These are phyloP conservation scores for Phaffia rhodozyma DNA, from an alignment of 1,284 basidiomycete species.

Conservation along the genomic window DNA sequence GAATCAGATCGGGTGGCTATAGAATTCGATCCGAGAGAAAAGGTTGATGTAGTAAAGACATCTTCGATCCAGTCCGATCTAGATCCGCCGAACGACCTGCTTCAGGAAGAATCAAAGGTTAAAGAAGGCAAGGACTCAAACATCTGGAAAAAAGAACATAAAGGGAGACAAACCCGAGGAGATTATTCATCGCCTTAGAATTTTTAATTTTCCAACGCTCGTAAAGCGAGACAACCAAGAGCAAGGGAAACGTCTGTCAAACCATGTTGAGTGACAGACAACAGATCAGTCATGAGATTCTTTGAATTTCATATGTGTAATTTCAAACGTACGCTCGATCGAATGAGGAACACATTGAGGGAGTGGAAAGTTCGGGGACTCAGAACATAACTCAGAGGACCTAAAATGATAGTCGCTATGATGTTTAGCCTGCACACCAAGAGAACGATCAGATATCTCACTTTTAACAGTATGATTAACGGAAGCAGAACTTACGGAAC, in stretches of 20 bases:
- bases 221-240: constrained; percentile 64
- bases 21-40: not conserved
- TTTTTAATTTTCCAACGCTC: constrained; percentile 46
- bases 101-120: not conserved
- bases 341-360: constrained; percentile 70
- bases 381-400: constrained; percentile 59
- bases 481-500: not conserved
- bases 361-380: constrained; percentile 62
- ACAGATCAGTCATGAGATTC: not conserved
- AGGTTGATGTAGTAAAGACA: not conserved
- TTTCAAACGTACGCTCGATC: constrained; percentile 33
- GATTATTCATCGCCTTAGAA: constrained; percentile 22
- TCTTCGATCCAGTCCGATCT: constrained; percentile 4
- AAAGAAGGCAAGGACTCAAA: not conserved
- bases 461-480: not conserved
- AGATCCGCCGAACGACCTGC: not conserved
- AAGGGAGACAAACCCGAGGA: constrained; percentile 28
- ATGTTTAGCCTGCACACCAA: constrained; percentile 28
- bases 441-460: not conserved
- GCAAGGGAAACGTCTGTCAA: constrained; percentile 56
- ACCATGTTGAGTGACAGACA: constrained; percentile 1
- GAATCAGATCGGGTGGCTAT: not conserved
- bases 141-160: not conserved
- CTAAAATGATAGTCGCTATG: constrained; percentile 56
- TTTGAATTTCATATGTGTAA: constrained; percentile 22